A percentile compares a stretch with the other conserved stretches of the same genome.
Conservation (phyloP, 768 basidiomycete genomes). For the Trametes cingulata region DNA sequence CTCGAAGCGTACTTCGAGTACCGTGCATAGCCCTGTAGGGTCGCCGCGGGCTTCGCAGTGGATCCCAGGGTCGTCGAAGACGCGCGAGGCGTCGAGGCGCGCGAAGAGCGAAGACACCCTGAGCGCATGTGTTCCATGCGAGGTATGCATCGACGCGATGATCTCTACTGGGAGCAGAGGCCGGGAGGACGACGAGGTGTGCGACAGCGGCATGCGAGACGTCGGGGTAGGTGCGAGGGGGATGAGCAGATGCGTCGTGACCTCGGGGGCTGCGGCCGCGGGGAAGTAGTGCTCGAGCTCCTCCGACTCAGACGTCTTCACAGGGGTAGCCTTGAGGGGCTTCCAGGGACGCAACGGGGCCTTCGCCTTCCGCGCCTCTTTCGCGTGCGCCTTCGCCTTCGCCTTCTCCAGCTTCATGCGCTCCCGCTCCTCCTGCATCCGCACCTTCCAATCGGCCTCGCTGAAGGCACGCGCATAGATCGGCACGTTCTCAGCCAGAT, state of each 20-base stretch:
- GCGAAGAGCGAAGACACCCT: conserved; percentile 70
- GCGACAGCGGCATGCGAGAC: conserved; percentile 57
- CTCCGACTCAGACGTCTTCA: conserved; percentile 30
- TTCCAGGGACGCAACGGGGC: conserved; percentile 12
- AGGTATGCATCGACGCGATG: conserved; percentile 52
- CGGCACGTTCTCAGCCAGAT: conserved; percentile 71
- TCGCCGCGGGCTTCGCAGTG: conserved; percentile 63
- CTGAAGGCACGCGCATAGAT: conserved; percentile 72
- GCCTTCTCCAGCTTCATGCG: conserved; percentile 26
- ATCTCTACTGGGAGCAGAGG: conserved; percentile 56
- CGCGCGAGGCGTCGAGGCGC: conserved; percentile 65
- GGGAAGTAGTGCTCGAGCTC: conserved; percentile 68
- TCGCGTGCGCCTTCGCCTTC: conserved; percentile 23
- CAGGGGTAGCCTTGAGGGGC: conserved; percentile 9
- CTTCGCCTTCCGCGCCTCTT: conserved; percentile 26
- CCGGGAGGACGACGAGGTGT: conserved; percentile 30
- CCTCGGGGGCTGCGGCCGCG: conserved; percentile 34
- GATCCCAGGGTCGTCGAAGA: conserved; percentile 62
- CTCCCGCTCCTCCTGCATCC: conserved; percentile 46
- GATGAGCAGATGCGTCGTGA: conserved; percentile 69
- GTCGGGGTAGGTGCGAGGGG: conserved; percentile 79
- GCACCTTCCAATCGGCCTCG: conserved; percentile 70
- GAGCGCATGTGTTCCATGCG: conserved; percentile 56
- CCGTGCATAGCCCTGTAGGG: conserved; percentile 57
- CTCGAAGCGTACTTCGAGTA: conserved; percentile 67